A percentile compares a stretch with the other conserved stretches of the same genome.
Evolutionary conservation across 108 stramenopile genomes (phyloP).

Genomic region (Cyclotella choctawhatcheeana): DNA sequence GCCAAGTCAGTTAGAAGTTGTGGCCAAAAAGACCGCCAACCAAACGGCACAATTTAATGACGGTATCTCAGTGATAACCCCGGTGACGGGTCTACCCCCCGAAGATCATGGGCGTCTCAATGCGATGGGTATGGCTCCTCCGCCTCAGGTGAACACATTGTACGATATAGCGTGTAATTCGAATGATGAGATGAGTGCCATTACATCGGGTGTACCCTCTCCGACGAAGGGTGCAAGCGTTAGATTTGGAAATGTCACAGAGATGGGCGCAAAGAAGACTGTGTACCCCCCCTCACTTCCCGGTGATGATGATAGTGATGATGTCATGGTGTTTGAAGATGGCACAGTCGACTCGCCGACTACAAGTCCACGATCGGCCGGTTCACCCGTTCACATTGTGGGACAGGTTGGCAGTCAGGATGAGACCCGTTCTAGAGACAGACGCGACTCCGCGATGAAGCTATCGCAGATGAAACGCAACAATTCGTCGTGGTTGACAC

Average conservation of each 20-base stretch:
- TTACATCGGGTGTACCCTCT: background rate
- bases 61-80: constrained; percentile 26
- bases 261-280: background rate
- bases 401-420: no score
- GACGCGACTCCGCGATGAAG: background rate
- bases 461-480: background rate
- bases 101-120: constrained; percentile 5
- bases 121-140: constrained; percentile 3
- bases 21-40: background rate
- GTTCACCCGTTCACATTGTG: background rate
- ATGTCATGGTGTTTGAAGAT: background rate
- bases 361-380: background rate
- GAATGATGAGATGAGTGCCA: background rate
- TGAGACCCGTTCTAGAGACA: no score
- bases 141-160: constrained; percentile 1
- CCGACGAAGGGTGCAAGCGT: background rate
- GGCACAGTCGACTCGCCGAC: background rate
- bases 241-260: background rate
- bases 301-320: constrained; percentile 13
- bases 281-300: background rate
- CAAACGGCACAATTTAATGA: constrained; percentile 5
- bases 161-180: background rate
- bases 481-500: constrained; percentile 46
- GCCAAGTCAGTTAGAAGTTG: background rate
- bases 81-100: constrained; percentile 18